Base-by-base conservation (phyloP, 2,329 filamentous ascomycete species). In the Myotisia sp. region DNA sequence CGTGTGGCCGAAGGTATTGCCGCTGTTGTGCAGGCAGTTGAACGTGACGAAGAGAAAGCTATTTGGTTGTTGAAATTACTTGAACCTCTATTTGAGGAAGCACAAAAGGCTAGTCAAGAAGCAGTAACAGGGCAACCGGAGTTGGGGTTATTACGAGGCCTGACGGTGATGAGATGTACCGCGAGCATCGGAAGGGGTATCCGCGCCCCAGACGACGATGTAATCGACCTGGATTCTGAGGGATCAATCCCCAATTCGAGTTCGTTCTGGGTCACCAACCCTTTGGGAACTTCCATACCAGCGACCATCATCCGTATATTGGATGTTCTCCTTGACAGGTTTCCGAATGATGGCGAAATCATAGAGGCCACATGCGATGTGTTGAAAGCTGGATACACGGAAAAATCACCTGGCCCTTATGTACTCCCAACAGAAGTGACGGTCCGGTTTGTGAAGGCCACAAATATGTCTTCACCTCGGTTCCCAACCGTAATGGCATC, bases 351-450 rank as follows among this genome's bases (percentile, higher is more conserved):
- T 33, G 50, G 49, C 29, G 47, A 50, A n/a, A 57, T 63, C 6
- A 55, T 63, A 13, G 60, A 63, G 45, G 56, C 59, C 5, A 53
- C 58, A 5, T 64, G 60, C 42, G 59, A 63, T 32, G 56, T 65
- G 13, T 43, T 65, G 23, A 62, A 56, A 41, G 59, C 60, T 7
- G 61, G 61, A 3, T 64, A 58, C 38, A 63, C 61, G 3, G 62
- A 65, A 38, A 48, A 40, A 17, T 40, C 45, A 14, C 55, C 52
- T 1, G 59, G 60, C 0, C 56, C 56, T 7, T 64, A 58, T 37
- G 59, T 63, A 13, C 60, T 64, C 36, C 50, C 57, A 13, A 54
- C 59, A 2, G 43, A 48, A n/a, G 43, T 59, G 27, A 60, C 53
- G 3, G 54, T 58, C 14, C 50, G 54, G 14, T 60, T 64, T 29